Evolutionary conservation across 495 filamentous ascomycete species (phyloP).

Genomic region (Aspergillus homomorphus): DNA sequence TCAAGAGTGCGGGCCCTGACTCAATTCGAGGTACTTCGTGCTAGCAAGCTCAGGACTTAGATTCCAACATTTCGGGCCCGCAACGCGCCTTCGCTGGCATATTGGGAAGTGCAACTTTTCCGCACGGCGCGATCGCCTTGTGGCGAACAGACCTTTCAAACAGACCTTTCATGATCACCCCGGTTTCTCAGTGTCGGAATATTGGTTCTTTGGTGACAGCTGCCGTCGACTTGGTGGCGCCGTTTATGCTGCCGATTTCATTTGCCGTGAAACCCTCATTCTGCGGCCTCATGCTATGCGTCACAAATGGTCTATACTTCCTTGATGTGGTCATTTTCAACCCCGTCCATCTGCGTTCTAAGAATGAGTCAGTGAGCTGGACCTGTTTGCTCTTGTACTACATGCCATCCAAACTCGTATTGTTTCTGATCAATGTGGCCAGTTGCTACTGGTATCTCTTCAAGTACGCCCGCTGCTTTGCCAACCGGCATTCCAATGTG

Average conservation of each 20-base stretch:
- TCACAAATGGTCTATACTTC: constrained; percentile 36
- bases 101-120: constrained; percentile 42
- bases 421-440: constrained; percentile 39
- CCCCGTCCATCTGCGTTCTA: constrained; percentile 40
- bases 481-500: constrained; percentile 42
- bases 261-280: constrained; percentile 39
- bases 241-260: constrained; percentile 46
- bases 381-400: neutral
- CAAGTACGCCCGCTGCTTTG: constrained; percentile 45
- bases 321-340: constrained; percentile 44
- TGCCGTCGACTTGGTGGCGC: constrained; percentile 45
- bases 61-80: constrained; percentile 44
- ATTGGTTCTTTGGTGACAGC: constrained; percentile 48
- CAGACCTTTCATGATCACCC: constrained; percentile 44
- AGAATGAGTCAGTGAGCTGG: constrained; percentile 32
- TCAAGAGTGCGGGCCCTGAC: constrained; percentile 34
- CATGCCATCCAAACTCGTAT: constrained; percentile 36
- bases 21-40: constrained; percentile 35
- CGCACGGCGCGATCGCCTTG: constrained; percentile 43
- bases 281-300: constrained; percentile 30
- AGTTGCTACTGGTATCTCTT: constrained; percentile 44
- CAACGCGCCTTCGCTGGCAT: constrained; percentile 37
- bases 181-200: constrained; percentile 42
- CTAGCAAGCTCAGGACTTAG: constrained; percentile 47
- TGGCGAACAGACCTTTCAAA: constrained; percentile 42